Conservation (phyloP, 23 red algal genomes). For the Cyanidium caldarium region DNA sequence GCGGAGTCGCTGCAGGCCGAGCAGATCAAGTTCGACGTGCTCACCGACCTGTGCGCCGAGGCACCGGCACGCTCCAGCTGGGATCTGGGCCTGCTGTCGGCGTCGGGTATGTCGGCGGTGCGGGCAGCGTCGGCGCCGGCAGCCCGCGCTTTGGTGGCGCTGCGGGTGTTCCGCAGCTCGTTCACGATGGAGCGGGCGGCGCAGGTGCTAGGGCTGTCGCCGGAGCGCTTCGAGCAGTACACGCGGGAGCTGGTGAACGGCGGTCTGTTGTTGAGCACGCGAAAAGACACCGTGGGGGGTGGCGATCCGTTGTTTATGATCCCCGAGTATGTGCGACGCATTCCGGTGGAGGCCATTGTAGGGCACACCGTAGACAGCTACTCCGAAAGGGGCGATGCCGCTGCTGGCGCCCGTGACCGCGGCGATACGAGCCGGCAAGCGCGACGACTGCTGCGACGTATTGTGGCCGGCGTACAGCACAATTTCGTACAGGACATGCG, state of each 20-base stretch:
- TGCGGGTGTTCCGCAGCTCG: not conserved
- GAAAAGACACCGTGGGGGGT: not conserved
- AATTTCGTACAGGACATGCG: constrained; percentile 1
- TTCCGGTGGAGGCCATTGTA: not conserved
- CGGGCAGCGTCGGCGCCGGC: not conserved
- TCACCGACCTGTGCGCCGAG: not conserved
- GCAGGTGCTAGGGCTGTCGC: not conserved
- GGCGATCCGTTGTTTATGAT: not conserved
- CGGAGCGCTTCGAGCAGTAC: not conserved
- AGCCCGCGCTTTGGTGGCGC: not conserved
- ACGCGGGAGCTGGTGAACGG: not conserved
- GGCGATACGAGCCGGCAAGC: not conserved
- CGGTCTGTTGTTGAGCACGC: not conserved
- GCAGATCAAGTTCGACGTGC: not conserved
- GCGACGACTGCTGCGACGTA: not conserved
- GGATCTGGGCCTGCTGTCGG: not conserved
- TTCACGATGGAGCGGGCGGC: not conserved
- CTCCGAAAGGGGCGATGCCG: not conserved
- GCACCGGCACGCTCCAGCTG: not conserved
- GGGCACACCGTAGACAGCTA: not conserved
- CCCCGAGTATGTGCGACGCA: not conserved
- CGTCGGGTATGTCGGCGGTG: not conserved
- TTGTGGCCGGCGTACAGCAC: not conserved
- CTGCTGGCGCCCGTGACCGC: not conserved
- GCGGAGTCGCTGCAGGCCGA: not conserved